Evolutionary conservation across 2,329 filamentous ascomycete genomes (phyloP), one percentile per base, ranked within the genome.

Genomic region (Cladophialophora yegresii): DNA sequence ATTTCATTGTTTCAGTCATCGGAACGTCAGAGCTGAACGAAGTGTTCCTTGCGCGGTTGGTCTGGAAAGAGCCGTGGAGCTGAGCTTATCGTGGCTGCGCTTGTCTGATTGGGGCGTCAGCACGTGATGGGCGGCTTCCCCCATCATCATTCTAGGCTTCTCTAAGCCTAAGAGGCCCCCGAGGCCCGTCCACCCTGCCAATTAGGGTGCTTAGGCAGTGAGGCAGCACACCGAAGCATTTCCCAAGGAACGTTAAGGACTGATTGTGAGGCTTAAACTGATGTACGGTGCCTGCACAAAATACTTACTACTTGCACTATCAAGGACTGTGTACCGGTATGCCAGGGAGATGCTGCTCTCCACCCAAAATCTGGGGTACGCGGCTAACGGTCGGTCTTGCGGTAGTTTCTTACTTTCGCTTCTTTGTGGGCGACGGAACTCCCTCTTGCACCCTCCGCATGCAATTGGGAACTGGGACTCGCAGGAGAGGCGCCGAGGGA

Each of bases 31-130:
- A 51, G 47, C 47, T 50, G 55, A 33, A 50, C 45, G 43, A 58
- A 45, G 22, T 43, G 13, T 43, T 53, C 26, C 30, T 51, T 28
- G 57, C 32, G 13, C 33, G 22, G 8, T 20, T 20, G 16, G 47
- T 20, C 13, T 50, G 47, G 47, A 50, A 50, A 50, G 47, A 50
- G 16, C 28, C 51, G 51, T 54, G 8, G 30, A 59, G 57, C 57
- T 50, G 20, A 50, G 47, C 47, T 59, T 59, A 59, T 53, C 57
- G 47, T 43, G 28, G 43, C 45, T 59, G 57, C 28, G 43, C 57
- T 59, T 51, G 28, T 22, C 57, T 47, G 16, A 6, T 47, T 58
- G 12, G 40, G 40, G 22, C 13, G n/a, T 8, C 7, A 13, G 3
- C 55, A 58, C 54, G 54, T 56, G 54, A 56, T 23, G 43, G 13